These are phyloP conservation scores for Chrysoporthe deuterocubensis DNA, from an alignment of 2,329 filamentous ascomycete species.

Conservation along the genomic window DNA sequence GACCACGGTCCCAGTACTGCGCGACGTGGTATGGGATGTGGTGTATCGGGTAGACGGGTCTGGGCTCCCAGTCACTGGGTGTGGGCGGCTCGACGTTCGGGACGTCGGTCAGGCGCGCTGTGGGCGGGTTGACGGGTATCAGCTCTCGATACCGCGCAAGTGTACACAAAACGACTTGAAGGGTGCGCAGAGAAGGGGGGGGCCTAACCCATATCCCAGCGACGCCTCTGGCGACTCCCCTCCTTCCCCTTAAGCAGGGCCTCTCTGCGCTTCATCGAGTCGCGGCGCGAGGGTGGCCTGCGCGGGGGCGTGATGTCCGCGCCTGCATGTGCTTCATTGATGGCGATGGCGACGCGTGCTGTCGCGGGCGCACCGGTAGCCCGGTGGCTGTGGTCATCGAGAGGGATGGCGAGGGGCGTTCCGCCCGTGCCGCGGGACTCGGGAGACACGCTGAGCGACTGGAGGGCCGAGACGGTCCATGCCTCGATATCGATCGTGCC, in stretches of 20 bases:
- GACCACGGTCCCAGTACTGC: conserved; percentile 74
- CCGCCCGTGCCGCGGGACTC: conserved; percentile 58
- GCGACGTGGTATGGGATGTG: conserved; percentile 88
- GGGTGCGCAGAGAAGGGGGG: background rate
- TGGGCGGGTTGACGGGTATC: background rate
- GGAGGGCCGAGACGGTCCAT: conserved; percentile 66
- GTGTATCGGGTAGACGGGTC: conserved; percentile 78
- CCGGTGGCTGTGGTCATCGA: conserved; percentile 60
- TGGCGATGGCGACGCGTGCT: conserved; percentile 29
- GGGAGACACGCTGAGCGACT: conserved; percentile 59
- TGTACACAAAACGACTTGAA: background rate
- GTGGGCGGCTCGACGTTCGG: conserved; percentile 84
- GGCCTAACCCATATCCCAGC: conserved; percentile 89
- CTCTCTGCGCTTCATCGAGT: conserved; percentile 67
- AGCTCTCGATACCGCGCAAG: background rate
- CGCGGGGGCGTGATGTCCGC: conserved; percentile 42
- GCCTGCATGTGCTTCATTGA: conserved; percentile 28
- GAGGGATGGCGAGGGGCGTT: conserved; percentile 72
- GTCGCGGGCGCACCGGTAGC: conserved; percentile 34
- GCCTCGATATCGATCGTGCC: conserved; percentile 64
- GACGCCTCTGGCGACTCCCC: conserved; percentile 80
- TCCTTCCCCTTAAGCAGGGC: conserved; percentile 86
- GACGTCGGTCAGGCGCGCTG: conserved; percentile 85
- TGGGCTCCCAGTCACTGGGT: conserved; percentile 80
- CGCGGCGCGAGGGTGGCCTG: conserved; percentile 54